phyloP scores from a whole-genome alignment of 495 filamentous ascomycete species.

The Podospora tetraspora region DNA sequence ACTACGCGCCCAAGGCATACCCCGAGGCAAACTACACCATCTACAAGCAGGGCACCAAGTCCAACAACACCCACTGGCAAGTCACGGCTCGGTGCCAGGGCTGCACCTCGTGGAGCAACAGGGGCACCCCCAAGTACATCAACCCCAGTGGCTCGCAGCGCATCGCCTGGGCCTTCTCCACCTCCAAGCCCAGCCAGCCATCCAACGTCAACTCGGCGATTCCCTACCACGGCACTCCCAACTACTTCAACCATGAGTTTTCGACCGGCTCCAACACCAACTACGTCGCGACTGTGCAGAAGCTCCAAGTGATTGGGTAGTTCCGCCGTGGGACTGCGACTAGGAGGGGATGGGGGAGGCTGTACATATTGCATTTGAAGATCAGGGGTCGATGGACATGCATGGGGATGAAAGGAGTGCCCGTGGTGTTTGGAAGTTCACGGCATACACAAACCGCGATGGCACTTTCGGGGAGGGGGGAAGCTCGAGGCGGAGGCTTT shows the following conservation, averaged over 20 bases:
- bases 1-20: constrained; percentile 29
- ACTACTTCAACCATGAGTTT: constrained; percentile 26
- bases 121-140: constrained; percentile 24
- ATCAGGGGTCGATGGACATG: neutral
- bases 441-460: neutral
- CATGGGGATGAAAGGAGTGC: neutral
- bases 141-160: constrained; percentile 35
- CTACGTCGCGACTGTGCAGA: constrained; percentile 3
- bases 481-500: neutral
- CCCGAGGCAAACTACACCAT: constrained; percentile 29
- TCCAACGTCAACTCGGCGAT: constrained; percentile 31
- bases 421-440: neutral
- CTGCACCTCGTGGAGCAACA: constrained; percentile 34
- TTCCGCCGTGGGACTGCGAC: neutral
- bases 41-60: constrained; percentile 32
- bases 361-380: neutral
- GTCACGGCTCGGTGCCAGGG: constrained; percentile 40
- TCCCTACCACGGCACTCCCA: constrained; percentile 35
- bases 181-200: constrained; percentile 26
- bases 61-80: constrained; percentile 44
- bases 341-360: neutral
- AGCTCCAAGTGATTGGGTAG: neutral
- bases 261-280: neutral
- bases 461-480: neutral
- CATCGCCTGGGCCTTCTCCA: constrained; percentile 41